Conservation (phyloP, 495 filamentous ascomycete species). For the Aspergillus bertholletiae region DNA sequence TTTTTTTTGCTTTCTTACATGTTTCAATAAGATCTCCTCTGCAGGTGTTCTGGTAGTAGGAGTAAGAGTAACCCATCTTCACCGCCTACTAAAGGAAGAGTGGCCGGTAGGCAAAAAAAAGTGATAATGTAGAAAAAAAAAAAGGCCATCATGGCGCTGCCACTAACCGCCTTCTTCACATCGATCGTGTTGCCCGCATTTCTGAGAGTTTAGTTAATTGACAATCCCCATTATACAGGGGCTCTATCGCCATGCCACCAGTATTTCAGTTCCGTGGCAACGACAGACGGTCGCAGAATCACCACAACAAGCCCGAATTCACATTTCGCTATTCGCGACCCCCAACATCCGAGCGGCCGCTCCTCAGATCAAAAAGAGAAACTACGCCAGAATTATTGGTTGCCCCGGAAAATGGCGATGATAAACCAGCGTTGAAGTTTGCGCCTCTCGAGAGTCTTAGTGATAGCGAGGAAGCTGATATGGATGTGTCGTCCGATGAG, state of each 20-base stretch:
- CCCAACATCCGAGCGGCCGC: constrained; percentile 42
- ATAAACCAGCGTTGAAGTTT: constrained; percentile 36
- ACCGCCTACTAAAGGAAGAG: constrained; percentile 8
- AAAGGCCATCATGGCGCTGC: neutral
- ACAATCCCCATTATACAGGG: neutral
- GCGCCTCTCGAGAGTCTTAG: constrained; percentile 57
- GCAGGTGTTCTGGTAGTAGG: too few species aligned
- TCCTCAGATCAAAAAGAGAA: constrained; percentile 36
- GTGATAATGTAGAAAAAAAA: neutral
- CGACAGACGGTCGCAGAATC: constrained; percentile 22
- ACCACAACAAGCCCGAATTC: constrained; percentile 32
- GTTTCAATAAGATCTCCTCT: too few species aligned
- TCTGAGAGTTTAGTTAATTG: neutral
- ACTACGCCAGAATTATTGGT: constrained; percentile 35
- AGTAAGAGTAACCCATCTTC: neutral
- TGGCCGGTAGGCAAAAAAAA: neutral
- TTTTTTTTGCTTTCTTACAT: too few species aligned
- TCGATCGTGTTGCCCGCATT: constrained; percentile 1
- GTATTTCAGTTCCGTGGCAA: constrained; percentile 41
- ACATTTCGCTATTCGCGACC: constrained; percentile 41
- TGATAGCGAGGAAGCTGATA: constrained; percentile 68
- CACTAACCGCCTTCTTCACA: neutral
- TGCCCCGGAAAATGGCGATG: constrained; percentile 16
- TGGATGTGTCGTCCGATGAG: constrained; percentile 53
- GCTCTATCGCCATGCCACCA: constrained; percentile 19